Evolutionary conservation across 345 rosid genomes (phyloP), one percentile per base, ranked within the genome.

Genomic region (Rubroshorea leprosula): DNA sequence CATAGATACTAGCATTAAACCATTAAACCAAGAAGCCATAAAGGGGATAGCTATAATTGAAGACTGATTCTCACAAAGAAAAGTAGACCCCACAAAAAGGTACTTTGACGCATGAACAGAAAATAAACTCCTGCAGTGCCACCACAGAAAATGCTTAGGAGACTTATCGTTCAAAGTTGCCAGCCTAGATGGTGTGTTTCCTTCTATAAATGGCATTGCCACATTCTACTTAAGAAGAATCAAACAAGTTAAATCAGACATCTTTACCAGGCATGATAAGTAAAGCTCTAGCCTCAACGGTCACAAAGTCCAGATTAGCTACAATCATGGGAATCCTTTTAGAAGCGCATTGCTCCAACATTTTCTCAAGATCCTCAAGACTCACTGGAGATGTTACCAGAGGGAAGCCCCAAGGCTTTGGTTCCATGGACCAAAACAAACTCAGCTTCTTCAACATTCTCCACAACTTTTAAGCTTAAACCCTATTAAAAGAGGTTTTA

Each of bases 241-340:
- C 41, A 35, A 35, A 35, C 11, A 8, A 8, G 5, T 6, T 44
- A 15, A 14, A 44, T 10, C 17, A 44, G 18, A 60, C 35, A 59
- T 49, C n/a, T 49, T 60, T 74, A 85, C 97, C 99, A 7, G 99
- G 97, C 97, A 89, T 93, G 72, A 87, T 77, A 3, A 73, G 84
- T 58, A 87, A 75, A 46, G 74, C 79, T 70, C 85, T 89, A 57
- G 96, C 94, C 74, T 93, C 99, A 23, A 93, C 97, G 44, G 97
- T 89, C 51, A 89, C 97, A 55, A 73, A 89, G 66, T 89, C 97
- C 54, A 91, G 99, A 76, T 93, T 93, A 20, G 94, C 97, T 43
- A 93, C 99, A 12, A 89, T 81, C 96, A 93, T 83, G 9, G 97
- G 99, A 62, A 93, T 80, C 67, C 65, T 72, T 77, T 73, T 72